Evolutionary conservation across 1,139 yeast species (phyloP).

Genomic region (Debaryomyces fabryi): DNA sequence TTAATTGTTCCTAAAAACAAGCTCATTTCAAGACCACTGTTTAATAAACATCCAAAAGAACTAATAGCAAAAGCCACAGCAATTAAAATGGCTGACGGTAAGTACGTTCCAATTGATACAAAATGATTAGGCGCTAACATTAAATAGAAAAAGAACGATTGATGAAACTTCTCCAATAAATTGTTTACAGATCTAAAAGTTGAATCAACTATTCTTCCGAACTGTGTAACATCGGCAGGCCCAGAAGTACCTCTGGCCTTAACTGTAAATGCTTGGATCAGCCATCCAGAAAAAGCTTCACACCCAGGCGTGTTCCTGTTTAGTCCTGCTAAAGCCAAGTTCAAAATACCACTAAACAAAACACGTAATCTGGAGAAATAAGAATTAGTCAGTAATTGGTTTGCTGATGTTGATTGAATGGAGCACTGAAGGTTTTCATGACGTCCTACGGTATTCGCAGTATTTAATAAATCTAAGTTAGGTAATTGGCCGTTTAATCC

Average conservation of each 20-base stretch:
- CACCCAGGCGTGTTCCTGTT: slow-evolving; percentile 61
- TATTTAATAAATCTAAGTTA: slow-evolving; percentile 83
- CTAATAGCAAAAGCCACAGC: slow-evolving; percentile 74
- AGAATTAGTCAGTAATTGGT: slow-evolving; percentile 47
- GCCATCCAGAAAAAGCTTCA: slow-evolving; percentile 95
- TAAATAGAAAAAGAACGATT: slow-evolving; percentile 91
- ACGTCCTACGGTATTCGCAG: slow-evolving; percentile 69
- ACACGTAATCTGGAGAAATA: slow-evolving; percentile 62
- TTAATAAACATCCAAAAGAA: slow-evolving; percentile 62
- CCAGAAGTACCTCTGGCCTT: slow-evolving; percentile 63
- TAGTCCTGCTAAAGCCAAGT: slow-evolving; percentile 73
- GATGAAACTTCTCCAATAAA: slow-evolving; percentile 92
- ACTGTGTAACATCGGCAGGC: slow-evolving; percentile 79
- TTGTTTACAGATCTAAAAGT: slow-evolving; percentile 88
- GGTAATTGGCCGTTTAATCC: slow-evolving; percentile 97
- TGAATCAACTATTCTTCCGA: slow-evolving; percentile 89
- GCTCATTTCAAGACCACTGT: slow-evolving; percentile 35
- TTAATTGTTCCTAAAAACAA: slow-evolving; percentile 30
- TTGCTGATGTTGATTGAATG: slow-evolving; percentile 59
- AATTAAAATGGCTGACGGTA: slow-evolving; percentile 80
- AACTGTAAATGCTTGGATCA: slow-evolving; percentile 86
- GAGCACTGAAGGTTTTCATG: slow-evolving; percentile 76
- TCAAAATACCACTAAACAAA: slow-evolving; percentile 63
- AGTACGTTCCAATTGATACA: slow-evolving; percentile 91
- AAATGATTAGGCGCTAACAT: slow-evolving; percentile 76